Base-by-base conservation (phyloP, 2,329 filamentous ascomycete genomes). In the Daldinia eschscholtzii region DNA sequence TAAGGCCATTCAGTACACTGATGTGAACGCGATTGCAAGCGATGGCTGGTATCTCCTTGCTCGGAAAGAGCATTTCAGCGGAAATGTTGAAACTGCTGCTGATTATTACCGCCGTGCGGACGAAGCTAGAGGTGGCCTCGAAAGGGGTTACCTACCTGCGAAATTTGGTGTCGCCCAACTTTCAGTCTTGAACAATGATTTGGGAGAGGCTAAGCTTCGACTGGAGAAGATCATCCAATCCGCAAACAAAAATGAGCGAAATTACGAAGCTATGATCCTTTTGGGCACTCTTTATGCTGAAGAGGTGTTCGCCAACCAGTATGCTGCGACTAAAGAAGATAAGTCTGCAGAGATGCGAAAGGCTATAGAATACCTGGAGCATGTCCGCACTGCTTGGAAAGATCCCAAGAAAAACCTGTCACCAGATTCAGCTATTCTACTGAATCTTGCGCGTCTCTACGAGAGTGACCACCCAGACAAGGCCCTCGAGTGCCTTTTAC, bases 31-130 rank as follows among this genome's bases (percentile, higher is more conserved):
- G 3, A 93, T 98, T 79, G 95, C 95, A 26, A 97, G 95, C 81
- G 97, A 99, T 78, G 97, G 96, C 39, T 98, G 95, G 94, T 99
- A 98, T 80, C 83, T 98, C 7, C 88, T 98, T 44, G 96, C 94
- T 30, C 88, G 94, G 68, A 98, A 97, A 79, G 93, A 95, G 71
- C 96, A 99, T 78, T 93, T 93, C 73, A 88, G 89, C 65, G 91
- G 92, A 46, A 90, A 98, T 65, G 81, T 88, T 6, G 86, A 91
- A 20, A 91, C 89, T 64, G 95, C 96, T 1, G 89, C 87, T 20
- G 93, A 97, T 75, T 97, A 91, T 80, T 99, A 99, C 80, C 89
- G 90, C 62, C 91, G 93, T 73, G 93, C 97, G 1, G 96, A 99
- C 78, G 92, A 97, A 79, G 94, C 96, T 41, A 89, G 96, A 74